Conservation (phyloP, 768 basidiomycete genomes). For the Suillus occidentalis region DNA sequence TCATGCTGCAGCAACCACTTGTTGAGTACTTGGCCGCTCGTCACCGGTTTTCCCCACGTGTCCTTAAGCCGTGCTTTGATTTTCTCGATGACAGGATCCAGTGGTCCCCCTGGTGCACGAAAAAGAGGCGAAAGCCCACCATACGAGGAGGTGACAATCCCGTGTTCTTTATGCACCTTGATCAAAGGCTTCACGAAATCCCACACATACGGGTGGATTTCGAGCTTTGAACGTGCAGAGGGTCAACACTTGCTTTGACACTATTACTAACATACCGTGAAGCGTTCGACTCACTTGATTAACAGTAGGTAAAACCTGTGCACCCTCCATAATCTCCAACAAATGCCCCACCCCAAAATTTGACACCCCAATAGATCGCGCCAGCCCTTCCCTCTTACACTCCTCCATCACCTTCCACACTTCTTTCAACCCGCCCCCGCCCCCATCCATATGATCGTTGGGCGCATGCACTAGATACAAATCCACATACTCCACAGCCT, state of each 20-base stretch:
- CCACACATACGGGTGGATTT: slow-evolving; percentile 62
- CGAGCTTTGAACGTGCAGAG: slow-evolving; percentile 43
- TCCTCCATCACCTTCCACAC: slow-evolving; percentile 60
- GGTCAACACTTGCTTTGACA: neutral
- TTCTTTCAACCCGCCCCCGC: slow-evolving; percentile 26
- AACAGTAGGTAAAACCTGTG: slow-evolving; percentile 59
- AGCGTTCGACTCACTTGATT: slow-evolving; percentile 52
- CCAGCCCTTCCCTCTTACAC: slow-evolving; percentile 43
- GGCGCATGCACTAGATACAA: slow-evolving; percentile 47
- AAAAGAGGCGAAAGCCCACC: slow-evolving; percentile 33
- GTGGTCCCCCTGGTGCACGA: slow-evolving; percentile 28
- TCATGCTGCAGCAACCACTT: slow-evolving; percentile 17
- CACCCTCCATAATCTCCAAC: slow-evolving; percentile 48
- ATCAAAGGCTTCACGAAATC: slow-evolving; percentile 25
- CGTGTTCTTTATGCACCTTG: slow-evolving; percentile 21
- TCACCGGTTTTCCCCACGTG: slow-evolving; percentile 18
- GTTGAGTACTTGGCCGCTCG: slow-evolving; percentile 17
- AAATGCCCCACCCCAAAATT: slow-evolving; percentile 60
- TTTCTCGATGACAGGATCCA: slow-evolving; percentile 30
- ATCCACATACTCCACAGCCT: slow-evolving; percentile 40
- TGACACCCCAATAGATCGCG: slow-evolving; percentile 62
- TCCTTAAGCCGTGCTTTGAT: slow-evolving; percentile 19
- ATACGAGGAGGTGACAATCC: slow-evolving; percentile 29
- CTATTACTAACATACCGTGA: neutral
- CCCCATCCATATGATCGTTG: slow-evolving; percentile 3